Base-by-base conservation (phyloP, 345 rosid species). In the Citrus australasica region DNA sequence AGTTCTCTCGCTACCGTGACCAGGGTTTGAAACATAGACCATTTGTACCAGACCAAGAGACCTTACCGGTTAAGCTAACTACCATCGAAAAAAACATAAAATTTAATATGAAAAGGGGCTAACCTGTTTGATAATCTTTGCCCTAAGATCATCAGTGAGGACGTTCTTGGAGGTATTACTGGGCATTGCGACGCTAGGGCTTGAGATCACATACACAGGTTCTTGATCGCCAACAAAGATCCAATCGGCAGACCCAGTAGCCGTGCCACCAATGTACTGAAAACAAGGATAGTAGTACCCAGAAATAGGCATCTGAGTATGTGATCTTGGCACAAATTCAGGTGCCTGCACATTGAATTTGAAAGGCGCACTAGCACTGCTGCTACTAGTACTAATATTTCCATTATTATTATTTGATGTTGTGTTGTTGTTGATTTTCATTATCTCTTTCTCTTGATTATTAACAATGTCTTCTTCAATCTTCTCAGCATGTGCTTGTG, bases 271-370 rank as follows among this genome's bases (percentile, higher is more conserved):
- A 27, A 88, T 84, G 73, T 91, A 91, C 51, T 91, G 90, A 53
- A 88, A 87, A 38, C 86, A 91, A 11, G 98, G 97, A 65, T 88
- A 91, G 64, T 86, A 88, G 84, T 87, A 91, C 22, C 95, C 93
- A 11, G 97, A 87, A 40, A 91, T 56, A 0, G 88, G 86, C 82
- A 82, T 72, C 62, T 88, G 88, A 66, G 85, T 30, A 33, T 84
- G 92, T 21, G 95, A 88, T 84, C 88, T 84, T 1, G 98, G 98
- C 17, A 94, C 90, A 48, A 96, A 96, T 40, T 96, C 99, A 1
- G 98, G 95, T 8, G 98, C 98, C 27, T 90, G 93, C 1, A 89
- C 99, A 75, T 96, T 96, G 88, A 96, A 94, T 83, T 90, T 94
- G 89, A 96, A 96, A n/a, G 93, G 22, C 30, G 75, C 73, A 80